Base-by-base conservation (phyloP, 1,284 basidiomycete species). In the Austropuccinia psidii region DNA sequence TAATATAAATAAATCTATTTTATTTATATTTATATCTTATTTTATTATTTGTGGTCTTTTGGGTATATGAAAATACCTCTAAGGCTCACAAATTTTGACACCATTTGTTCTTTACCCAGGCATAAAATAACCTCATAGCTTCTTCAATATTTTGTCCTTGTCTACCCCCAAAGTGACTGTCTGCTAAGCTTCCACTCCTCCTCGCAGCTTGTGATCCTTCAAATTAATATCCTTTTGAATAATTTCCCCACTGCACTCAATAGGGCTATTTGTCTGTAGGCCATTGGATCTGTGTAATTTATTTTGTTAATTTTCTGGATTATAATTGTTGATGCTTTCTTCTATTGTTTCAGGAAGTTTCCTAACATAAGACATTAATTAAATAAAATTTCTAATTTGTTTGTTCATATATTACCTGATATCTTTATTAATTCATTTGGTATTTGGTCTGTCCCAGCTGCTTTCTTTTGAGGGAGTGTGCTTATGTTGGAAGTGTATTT, bases 61-160 rank as follows among this genome's bases (percentile, higher is more conserved):
- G n/a, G n/a, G n/a, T n/a, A 41, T 68, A 50, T 11, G 29, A 33
- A 47, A 62, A 35, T 11, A 15, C 43, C 3, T 21, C 27, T 9
- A 66, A 17, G 6, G 49, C 43, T 24, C 9, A 19, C 3, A 45
- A 43, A 24, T 31, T 31, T 21, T 68, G n/a, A 4, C n/a, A 9
- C 66, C 66, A 68, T n/a, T 57, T 13, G 9, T 57, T 45, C 27
- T 47, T 69, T 1, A 47, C 29, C 54, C 66, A 55, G 8, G 54
- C 39, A 24, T 24, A 43, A 13, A 57, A 37, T 4, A 57, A n/a
- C 0, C 55, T 6, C 29, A 69, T 9, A 4, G 66, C 27, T 13
- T 58, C 66, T 6, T 19, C 43, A 6, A 52, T 58, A 17, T 37
- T 57, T 19, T 45, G 21, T n/a, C 45, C 43, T n/a, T 35, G 27